Base-by-base conservation (phyloP, 805 yeast species). In the Blastobotrys parvus region DNA sequence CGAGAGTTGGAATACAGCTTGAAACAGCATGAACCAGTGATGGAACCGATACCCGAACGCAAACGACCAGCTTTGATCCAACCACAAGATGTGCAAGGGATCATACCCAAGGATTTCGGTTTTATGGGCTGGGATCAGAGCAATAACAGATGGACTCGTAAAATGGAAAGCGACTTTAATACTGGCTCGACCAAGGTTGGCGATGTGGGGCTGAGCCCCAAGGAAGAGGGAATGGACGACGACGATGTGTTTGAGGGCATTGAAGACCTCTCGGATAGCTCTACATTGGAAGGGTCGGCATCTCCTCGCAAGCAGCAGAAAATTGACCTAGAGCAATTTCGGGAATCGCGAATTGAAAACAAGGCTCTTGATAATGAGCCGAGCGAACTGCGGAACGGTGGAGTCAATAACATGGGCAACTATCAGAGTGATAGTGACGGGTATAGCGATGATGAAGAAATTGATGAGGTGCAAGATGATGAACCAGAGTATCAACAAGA, bases 161-260 rank as follows among this genome's bases (percentile, higher is more conserved):
- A 31, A 16, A 21, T 11, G n/a, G 13, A 8, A 10, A 13, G 10
- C 3, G 45, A 47, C 10, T 42, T 37, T 21, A 51, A 49, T 13
- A 49, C 53, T 5, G 53, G 46, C 4, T 47, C 53, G 16, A 49
- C 53, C 2, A 47, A 45, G 23, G 53, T 49, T 15, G 29, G 29
- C 7, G 11, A 11, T 11, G 29, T 8, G 11, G 7, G 7, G 7
- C 10, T 8, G 7, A 11, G 11, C 3, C 10, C 39, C 3, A 45
- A 41, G 3, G 55, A 51, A 11, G 53, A 44, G 15, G n/a, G n/a
- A n/a, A n/a, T n/a, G n/a, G n/a, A n/a, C n/a, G n/a, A n/a, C n/a
- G n/a, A n/a, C n/a, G 58, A 51, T 19, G 54, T 52, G 21, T 51
- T 51, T 42, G 53, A 52, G 13, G 64, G 56, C 6, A 51, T 58